Evolutionary conservation across 202 grass and related monocot species (phyloP).

Genomic region (Dendrocalamus latiflorus): DNA sequence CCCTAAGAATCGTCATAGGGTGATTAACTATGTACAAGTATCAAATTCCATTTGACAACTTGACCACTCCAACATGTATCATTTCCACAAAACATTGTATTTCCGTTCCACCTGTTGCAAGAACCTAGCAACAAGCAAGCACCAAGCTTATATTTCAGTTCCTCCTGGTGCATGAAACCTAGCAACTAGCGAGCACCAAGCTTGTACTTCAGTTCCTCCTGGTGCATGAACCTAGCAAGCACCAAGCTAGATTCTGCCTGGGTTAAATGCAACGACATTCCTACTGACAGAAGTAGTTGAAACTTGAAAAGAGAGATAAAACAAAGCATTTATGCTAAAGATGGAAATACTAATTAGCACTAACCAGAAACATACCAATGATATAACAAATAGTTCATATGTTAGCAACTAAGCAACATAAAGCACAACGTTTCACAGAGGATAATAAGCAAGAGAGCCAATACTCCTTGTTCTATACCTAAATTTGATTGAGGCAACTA

Average conservation of each 20-base stretch:
- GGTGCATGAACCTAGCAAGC: no score
- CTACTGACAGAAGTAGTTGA: neutral
- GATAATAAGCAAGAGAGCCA: neutral
- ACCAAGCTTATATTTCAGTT: no score
- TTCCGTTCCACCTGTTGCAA: neutral
- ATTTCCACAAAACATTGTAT: neutral
- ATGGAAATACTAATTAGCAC: neutral
- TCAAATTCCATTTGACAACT: neutral
- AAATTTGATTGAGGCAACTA: neutral
- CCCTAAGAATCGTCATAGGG: neutral
- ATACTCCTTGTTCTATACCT: constrained; percentile 6
- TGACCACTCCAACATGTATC: neutral
- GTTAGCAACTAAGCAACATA: constrained; percentile 24
- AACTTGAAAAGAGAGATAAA: neutral
- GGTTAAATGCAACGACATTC: neutral
- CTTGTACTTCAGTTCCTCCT: no score
- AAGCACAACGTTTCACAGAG: neutral
- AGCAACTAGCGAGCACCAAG: no score
- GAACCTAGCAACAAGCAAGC: constrained; percentile 11
- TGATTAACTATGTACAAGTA: neutral
- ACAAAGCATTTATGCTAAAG: neutral
- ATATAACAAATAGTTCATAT: neutral
- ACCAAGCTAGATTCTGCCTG: neutral
- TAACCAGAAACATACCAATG: neutral
- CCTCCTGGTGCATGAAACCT: no score